Evolutionary conservation across 495 filamentous ascomycete genomes (phyloP), one percentile per base, ranked within the genome.

Genomic region (Talaromyces wortmannii): DNA sequence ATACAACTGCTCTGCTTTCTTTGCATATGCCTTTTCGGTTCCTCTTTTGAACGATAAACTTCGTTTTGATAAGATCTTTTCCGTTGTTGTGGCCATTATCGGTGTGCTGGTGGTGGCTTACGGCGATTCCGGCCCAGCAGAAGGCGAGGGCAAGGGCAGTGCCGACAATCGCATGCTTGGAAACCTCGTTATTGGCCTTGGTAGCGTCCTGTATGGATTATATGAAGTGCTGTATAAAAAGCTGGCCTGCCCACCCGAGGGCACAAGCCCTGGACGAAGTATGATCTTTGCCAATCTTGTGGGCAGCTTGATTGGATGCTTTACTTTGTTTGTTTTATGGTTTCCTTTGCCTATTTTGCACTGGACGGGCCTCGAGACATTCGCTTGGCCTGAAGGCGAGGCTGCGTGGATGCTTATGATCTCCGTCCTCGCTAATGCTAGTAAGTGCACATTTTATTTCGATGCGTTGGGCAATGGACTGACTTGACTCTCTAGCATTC

Each of bases 1-100:
- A 64, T 98, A 97, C 79, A 98, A 98, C 69, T 98, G 94, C 78
- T 95, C 89, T 49, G 92, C 94, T 48, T 98, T 98, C 72, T 98
- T 97, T 69, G 94, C 94, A 31, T 98, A 98, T 65, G 92, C 85
- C 8, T 98, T 98, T 63, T 90, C 87, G 46, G 89, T 98, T 18
- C 91, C 90, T 0, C 65, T 98, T 11, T 76, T 98, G 0, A 85
- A 90, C 30, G 94, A 98, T 67, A 86, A 85, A 63, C 63, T 95
- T 10, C 83, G 88, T 4, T 66, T 82, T 18, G 88, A 88, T 65
- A 98, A 97, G 72, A 81, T 89, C 29, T 66, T 92, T 36, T 85
- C 92, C 1, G 94, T 98, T 2, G 76, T 75, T 7, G 79, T 98
- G 33, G 92, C 94, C 16, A 94, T 96, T 48, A 65, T 85, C 5